Percentiles rank a stretch among this genome's conserved stretches.
Evolutionary conservation across 164 flowering plant species (phyloP).

Genomic region (Warburgia ugandensis): DNA sequence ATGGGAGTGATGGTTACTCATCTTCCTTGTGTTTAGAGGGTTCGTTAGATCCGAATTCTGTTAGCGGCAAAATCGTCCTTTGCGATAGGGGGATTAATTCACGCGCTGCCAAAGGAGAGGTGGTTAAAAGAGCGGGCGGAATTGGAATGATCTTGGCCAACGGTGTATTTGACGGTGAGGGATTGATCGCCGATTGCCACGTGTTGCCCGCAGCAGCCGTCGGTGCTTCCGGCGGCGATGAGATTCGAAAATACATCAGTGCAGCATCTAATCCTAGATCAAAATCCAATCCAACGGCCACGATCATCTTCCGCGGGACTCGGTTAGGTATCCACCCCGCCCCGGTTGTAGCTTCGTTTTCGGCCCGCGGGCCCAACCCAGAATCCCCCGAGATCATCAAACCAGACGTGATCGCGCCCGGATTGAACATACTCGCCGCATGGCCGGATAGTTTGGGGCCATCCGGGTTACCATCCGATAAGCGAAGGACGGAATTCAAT

Average conservation of each 20-base stretch:
- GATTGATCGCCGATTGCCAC: conserved; percentile 87
- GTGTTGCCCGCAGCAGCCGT: conserved; percentile 82
- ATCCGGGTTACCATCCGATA: conserved; percentile 54
- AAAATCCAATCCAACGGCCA: conserved; percentile 41
- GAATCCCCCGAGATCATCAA: conserved; percentile 75
- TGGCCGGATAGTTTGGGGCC: conserved; percentile 89
- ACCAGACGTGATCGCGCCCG: conserved; percentile 94
- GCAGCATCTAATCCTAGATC: conserved; percentile 6
- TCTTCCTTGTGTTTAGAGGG: conserved; percentile 83
- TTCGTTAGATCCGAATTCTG: conserved; percentile 51
- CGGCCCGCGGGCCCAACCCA: conserved; percentile 90
- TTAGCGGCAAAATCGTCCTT: conserved; percentile 73
- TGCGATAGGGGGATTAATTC: conserved; percentile 90
- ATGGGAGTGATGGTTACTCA: conserved; percentile 70
- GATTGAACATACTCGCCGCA: conserved; percentile 88
- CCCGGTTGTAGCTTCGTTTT: conserved; percentile 85
- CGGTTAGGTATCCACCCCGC: conserved; percentile 69
- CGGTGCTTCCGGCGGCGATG: conserved; percentile 59
- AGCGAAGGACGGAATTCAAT: conserved; percentile 65
- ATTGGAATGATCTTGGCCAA: conserved; percentile 85
- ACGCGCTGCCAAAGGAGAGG: conserved; percentile 71
- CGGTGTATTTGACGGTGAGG: conserved; percentile 88
- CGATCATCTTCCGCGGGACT: conserved; percentile 69
- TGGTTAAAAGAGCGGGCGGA: conserved; percentile 82
- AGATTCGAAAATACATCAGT: conserved; percentile 54